Evolutionary conservation across 108 stramenopile genomes (phyloP).

Genomic region (Skeletonema costatum): DNA sequence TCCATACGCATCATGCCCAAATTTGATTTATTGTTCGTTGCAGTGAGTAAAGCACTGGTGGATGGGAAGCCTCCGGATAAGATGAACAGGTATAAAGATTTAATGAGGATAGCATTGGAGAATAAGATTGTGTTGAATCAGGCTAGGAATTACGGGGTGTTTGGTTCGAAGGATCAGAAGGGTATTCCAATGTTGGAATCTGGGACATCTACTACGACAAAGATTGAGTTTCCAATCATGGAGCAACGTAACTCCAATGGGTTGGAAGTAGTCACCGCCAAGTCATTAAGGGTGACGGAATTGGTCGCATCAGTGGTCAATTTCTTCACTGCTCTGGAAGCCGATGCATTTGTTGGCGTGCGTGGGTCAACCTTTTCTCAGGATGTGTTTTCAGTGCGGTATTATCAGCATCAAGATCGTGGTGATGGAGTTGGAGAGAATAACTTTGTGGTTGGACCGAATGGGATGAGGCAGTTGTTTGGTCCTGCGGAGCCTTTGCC

Average conservation of each 20-base stretch:
- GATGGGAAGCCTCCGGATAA: not conserved
- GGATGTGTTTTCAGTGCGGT: conserved; percentile 73
- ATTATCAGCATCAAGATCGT: conserved; percentile 52
- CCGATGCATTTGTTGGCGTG: conserved; percentile 71
- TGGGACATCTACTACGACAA: conserved; percentile 38
- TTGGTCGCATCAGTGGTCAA: conserved; percentile 66
- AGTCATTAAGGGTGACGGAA: conserved; percentile 26
- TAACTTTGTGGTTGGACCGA: conserved; percentile 28
- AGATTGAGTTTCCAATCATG: conserved; percentile 31
- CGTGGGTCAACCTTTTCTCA: conserved; percentile 57
- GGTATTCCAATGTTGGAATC: conserved; percentile 66
- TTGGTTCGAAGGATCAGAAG: not conserved
- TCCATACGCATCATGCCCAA: conserved; percentile 31
- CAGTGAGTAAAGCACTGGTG: conserved; percentile 25
- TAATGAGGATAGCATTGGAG: conserved; percentile 39
- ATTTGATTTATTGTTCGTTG: conserved; percentile 36
- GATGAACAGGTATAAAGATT: conserved; percentile 25
- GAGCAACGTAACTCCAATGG: conserved; percentile 33
- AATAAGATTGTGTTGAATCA: conserved; percentile 44
- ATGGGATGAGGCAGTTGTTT: conserved; percentile 24
- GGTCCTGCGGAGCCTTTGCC: conserved; percentile 19
- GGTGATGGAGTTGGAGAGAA: not conserved
- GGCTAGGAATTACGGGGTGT: conserved; percentile 12
- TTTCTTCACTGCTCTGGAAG: conserved; percentile 63
- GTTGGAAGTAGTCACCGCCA: conserved; percentile 1